These are phyloP conservation scores for Fusarium sp. DNA, from an alignment of 2,329 filamentous ascomycete genomes.

Conservation along the genomic window DNA sequence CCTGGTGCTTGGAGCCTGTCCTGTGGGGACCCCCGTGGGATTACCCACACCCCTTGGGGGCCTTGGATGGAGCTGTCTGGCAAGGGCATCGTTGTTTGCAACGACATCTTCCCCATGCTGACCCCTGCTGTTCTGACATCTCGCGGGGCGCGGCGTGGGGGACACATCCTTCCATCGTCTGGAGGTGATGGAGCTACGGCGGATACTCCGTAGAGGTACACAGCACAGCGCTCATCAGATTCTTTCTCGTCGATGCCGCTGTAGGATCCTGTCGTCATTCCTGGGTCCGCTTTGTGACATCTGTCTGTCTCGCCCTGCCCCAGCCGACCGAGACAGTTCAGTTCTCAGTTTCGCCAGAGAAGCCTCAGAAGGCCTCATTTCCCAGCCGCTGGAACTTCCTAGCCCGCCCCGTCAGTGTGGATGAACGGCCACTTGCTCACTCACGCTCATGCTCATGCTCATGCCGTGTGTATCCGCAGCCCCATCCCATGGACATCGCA, in stretches of 20 bases:
- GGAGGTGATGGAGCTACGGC: constrained; percentile 12
- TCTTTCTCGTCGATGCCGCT: constrained; percentile 8
- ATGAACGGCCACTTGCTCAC: neutral
- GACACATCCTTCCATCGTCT: constrained; percentile 13
- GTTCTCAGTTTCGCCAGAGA: constrained; percentile 24
- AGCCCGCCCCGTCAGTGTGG: neutral
- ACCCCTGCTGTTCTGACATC: constrained; percentile 35
- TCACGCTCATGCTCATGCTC: neutral
- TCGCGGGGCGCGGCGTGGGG: constrained; percentile 36
- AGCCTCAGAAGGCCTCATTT: constrained; percentile 37
- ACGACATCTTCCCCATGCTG: constrained; percentile 30
- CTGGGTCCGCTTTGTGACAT: constrained; percentile 30
- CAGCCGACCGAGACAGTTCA: constrained; percentile 2
- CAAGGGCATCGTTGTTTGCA: constrained; percentile 18
- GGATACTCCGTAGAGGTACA: neutral
- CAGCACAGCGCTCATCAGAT: neutral
- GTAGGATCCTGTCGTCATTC: constrained; percentile 26
- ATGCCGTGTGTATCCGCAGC: constrained; percentile 11
- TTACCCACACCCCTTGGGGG: constrained; percentile 25
- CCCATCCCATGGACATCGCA: neutral
- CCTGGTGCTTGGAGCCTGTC: constrained; percentile 18
- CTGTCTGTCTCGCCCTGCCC: neutral
- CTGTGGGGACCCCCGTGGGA: constrained; percentile 14
- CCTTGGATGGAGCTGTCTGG: constrained; percentile 6
- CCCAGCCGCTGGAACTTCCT: constrained; percentile 8